These are phyloP conservation scores for Rhodofomes roseus DNA, from an alignment of 1,284 basidiomycete species.

Conservation along the genomic window DNA sequence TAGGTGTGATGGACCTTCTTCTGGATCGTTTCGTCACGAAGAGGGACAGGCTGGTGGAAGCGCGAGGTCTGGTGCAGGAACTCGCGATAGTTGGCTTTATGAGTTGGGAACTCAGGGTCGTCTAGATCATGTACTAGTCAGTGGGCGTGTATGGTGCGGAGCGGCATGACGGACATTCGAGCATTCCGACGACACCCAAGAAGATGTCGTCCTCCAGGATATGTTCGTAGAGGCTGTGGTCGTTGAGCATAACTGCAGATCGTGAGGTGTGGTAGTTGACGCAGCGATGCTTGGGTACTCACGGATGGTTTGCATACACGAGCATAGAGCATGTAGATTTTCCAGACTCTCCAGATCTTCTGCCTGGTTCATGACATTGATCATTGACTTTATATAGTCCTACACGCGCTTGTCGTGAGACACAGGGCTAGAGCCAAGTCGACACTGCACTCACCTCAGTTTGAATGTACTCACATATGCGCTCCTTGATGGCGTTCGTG, in stretches of 20 bases:
- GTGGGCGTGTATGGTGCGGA: conserved; percentile 11
- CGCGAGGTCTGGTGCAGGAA: conserved; percentile 80
- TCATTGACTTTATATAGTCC: conserved; percentile 87
- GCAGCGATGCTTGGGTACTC: conserved; percentile 32
- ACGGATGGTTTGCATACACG: conserved; percentile 94
- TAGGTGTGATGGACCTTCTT: conserved; percentile 96
- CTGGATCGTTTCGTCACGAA: conserved; percentile 70
- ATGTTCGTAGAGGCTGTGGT: conserved; percentile 93
- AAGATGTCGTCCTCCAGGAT: conserved; percentile 94
- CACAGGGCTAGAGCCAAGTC: background rate
- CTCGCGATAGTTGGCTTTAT: conserved; percentile 96
- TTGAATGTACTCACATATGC: conserved; percentile 80
- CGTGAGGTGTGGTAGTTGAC: conserved; percentile 7
- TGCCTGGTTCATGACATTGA: conserved; percentile 81
- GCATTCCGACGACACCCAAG: conserved; percentile 90
- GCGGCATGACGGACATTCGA: conserved; percentile 76
- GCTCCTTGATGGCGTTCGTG: conserved; percentile 68
- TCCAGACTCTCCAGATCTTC: conserved; percentile 91
- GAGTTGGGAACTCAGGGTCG: conserved; percentile 92
- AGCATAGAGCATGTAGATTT: conserved; percentile 88
- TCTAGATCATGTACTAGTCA: conserved; percentile 47
- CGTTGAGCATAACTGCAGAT: conserved; percentile 84
- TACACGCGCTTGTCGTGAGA: conserved; percentile 27
- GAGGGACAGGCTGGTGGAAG: conserved; percentile 85
- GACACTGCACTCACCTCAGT: conserved; percentile 50